These are phyloP conservation scores for Rhizopus arrhizus DNA, from an alignment of 371 early-diverging fungal species.

Conservation along the genomic window DNA sequence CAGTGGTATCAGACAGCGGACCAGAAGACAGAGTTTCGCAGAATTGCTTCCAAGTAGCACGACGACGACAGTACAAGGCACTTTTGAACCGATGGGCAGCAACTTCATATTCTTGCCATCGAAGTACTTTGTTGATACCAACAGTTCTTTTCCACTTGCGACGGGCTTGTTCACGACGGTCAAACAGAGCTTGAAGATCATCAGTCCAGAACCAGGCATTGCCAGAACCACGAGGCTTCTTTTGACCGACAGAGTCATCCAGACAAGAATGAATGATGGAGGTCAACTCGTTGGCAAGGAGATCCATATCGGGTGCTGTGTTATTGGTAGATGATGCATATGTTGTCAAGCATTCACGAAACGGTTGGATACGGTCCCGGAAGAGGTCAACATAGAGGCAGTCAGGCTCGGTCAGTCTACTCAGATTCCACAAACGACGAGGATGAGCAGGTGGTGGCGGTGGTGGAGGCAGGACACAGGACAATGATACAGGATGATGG, in stretches of 20 bases:
- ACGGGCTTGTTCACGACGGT: neutral
- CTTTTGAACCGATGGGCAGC: neutral
- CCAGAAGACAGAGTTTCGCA: conserved; percentile 8
- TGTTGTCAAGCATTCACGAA: neutral
- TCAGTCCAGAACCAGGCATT: conserved; percentile 9
- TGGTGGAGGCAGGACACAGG: neutral
- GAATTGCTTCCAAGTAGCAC: conserved; percentile 12
- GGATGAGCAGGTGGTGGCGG: conserved; percentile 6
- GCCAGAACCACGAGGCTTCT: neutral
- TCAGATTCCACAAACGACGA: conserved; percentile 9
- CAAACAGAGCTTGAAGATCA: neutral
- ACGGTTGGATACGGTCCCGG: neutral
- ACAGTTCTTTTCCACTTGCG: neutral
- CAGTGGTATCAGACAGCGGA: conserved; percentile 2
- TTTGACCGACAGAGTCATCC: conserved; percentile 6
- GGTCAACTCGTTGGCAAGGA: neutral
- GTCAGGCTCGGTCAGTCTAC: conserved; percentile 5
- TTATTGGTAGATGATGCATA: neutral
- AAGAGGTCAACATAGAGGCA: neutral
- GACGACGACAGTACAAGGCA: neutral
- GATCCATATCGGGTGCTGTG: conserved; percentile 1
- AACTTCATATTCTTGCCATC: neutral
- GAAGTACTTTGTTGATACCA: neutral
- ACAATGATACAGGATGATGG: neutral
- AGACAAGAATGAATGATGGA: conserved; percentile 1